phyloP scores from a whole-genome alignment of 331 rosid genomes.

The Saraca asoca region DNA sequence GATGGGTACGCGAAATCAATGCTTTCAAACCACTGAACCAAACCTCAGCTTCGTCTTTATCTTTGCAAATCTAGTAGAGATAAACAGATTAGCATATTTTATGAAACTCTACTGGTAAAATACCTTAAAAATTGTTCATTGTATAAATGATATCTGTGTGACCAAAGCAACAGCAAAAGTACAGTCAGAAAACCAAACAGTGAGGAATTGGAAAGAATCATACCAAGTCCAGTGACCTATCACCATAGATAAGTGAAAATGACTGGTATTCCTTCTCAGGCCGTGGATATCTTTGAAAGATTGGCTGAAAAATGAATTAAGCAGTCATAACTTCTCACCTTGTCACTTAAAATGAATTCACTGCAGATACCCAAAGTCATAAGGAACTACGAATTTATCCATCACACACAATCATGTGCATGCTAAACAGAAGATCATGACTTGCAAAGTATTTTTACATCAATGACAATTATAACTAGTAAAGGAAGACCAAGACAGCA shows the following conservation, averaged over 20 bases:
- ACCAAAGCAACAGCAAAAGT: slow-evolving; percentile 23
- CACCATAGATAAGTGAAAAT: slow-evolving; percentile 93
- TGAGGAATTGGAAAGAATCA: slow-evolving; percentile 28
- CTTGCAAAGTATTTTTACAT: slow-evolving; percentile 16
- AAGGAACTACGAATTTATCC: slow-evolving; percentile 28
- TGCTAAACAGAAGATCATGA: slow-evolving; percentile 20
- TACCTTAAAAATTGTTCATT: slow-evolving; percentile 13
- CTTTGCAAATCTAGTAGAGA: slow-evolving; percentile 89
- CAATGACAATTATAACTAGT: slow-evolving; percentile 20
- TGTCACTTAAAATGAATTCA: slow-evolving; percentile 29
- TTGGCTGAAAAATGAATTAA: slow-evolving; percentile 71
- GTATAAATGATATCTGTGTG: slow-evolving; percentile 25
- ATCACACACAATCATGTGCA: slow-evolving; percentile 10
- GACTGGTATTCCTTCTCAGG: slow-evolving; percentile 99
- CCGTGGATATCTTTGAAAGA: slow-evolving; percentile 96
- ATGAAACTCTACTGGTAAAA: slow-evolving; percentile 27
- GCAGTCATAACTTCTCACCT: slow-evolving; percentile 46
- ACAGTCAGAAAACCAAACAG: slow-evolving; percentile 29
- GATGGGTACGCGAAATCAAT: slow-evolving; percentile 81
- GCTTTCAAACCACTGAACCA: slow-evolving; percentile 99
- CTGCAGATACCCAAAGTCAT: slow-evolving; percentile 30
- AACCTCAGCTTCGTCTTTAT: slow-evolving; percentile 98
- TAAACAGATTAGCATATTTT: slow-evolving; percentile 39
- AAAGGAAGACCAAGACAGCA: slow-evolving; percentile 24
- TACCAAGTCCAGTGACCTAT: slow-evolving; percentile 95